Evolutionary conservation across 768 basidiomycete species (phyloP), one percentile per base, ranked within the genome.

Genomic region (Megacollybia marginata): DNA sequence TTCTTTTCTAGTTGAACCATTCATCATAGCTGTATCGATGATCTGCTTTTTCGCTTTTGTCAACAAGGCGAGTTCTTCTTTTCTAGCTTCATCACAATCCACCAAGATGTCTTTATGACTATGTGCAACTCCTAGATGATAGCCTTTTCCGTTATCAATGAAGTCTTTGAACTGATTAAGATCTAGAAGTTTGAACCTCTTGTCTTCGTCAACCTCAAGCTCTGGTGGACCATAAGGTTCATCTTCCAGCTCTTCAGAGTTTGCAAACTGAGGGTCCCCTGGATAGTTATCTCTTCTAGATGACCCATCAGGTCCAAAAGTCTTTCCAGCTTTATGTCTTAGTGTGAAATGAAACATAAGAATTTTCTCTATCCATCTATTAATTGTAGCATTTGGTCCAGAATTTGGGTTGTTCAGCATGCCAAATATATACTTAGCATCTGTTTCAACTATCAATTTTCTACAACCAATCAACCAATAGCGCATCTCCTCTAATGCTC

Each of bases 391-490:
- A 49, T 66, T 69, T 0, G 69, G 70, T 15, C 61, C 60, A 0
- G 67, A 19, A 33, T 73, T 68, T 0, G 71, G 70, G 12, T 66
- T 49, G 44, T 72, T 69, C 4, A 74, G 45, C 70, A 73, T 74
- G n/a, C 66, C 69, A 47, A 67, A 75, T 70, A 50, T 68, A 68
- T 32, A n/a, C n/a, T 66, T 58, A 0, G 68, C 70, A 54, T 74
- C 68, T 0, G 68, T 65, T 53, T 72, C 68, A 0, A 74, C 58
- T 16, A 55, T 46, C 0, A 74, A 52, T 1, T 60, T 65, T n/a
- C n/a, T n/a, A n/a, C n/a, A n/a, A n/a, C n/a, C n/a, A n/a, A n/a
- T n/a, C n/a, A n/a, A n/a, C n/a, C n/a, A n/a, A n/a, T n/a, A n/a
- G n/a, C n/a, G n/a, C n/a, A n/a, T n/a, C n/a, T n/a, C n/a, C n/a